Evolutionary conservation across 2,329 filamentous ascomycete species (phyloP).

Genomic region (Huntiella abstrusa): DNA sequence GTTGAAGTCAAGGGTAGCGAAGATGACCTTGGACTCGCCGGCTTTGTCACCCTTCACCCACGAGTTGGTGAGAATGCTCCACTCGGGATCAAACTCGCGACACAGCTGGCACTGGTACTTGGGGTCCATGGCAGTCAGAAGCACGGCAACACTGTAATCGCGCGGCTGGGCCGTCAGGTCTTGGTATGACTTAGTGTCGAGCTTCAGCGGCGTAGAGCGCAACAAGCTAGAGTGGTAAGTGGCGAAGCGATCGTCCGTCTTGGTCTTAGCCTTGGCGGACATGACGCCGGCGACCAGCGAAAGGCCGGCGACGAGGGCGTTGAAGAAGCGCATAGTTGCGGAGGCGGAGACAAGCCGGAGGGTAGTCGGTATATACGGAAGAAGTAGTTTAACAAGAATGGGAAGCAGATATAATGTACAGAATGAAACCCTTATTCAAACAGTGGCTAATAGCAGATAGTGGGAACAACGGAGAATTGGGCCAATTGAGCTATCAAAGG

Average conservation of each 20-base stretch:
- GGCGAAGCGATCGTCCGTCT: conserved; percentile 42
- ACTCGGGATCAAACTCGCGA: conserved; percentile 83
- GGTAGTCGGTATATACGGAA: not conserved
- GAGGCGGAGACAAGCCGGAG: not conserved
- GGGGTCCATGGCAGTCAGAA: conserved; percentile 71
- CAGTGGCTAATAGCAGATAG: not conserved
- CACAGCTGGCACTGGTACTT: conserved; percentile 77
- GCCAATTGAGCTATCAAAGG: not conserved
- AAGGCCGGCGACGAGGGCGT: conserved; percentile 42
- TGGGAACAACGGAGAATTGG: not conserved
- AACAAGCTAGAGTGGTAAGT: conserved; percentile 51
- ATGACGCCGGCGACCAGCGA: conserved; percentile 41
- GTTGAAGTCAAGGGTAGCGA: conserved; percentile 71
- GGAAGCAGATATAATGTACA: not conserved
- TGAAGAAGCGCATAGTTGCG: conserved; percentile 48
- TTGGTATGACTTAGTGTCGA: conserved; percentile 58
- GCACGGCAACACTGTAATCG: conserved; percentile 65
- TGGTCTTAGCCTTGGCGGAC: conserved; percentile 43
- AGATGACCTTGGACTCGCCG: conserved; percentile 53
- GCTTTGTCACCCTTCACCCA: conserved; percentile 74
- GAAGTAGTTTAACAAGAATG: not conserved
- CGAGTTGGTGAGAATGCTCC: conserved; percentile 67
- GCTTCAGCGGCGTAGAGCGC: conserved; percentile 48
- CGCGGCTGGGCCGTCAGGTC: conserved; percentile 58
- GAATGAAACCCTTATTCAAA: not conserved